Percentiles rank a stretch among this genome's conserved stretches.
Evolutionary conservation across 345 rosid species (phyloP).

Genomic region (Corchorus capsularis): DNA sequence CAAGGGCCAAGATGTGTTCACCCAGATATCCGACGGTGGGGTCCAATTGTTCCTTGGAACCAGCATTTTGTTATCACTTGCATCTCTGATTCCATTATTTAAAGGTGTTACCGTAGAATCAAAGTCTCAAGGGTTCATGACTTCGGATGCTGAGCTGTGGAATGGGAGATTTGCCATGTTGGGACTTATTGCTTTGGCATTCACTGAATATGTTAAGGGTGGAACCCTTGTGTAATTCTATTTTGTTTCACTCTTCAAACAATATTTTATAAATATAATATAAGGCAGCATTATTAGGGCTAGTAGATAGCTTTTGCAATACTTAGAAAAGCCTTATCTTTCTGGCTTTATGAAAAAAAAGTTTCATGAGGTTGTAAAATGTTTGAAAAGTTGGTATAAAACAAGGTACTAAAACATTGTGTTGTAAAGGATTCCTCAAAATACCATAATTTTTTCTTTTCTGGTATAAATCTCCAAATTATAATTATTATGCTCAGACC

Average conservation of each 20-base stretch:
- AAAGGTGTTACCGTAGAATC: conserved; percentile 64
- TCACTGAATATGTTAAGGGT: conserved; percentile 72
- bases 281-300: too few species aligned
- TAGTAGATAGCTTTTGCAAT: too few species aligned
- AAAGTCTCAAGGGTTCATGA: conserved; percentile 58
- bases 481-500: too few species aligned
- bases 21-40: conserved; percentile 67
- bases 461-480: too few species aligned
- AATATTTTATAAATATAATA: too few species aligned
- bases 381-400: too few species aligned
- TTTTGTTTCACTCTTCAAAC: not conserved
- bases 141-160: conserved; percentile 81
- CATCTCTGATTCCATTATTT: conserved; percentile 63
- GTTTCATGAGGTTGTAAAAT: too few species aligned
- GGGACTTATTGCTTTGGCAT: conserved; percentile 75
- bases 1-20: conserved; percentile 62
- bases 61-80: conserved; percentile 53
- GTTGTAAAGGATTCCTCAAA: too few species aligned
- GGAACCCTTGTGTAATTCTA: conserved; percentile 47
- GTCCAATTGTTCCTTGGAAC: conserved; percentile 61
- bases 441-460: too few species aligned
- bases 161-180: conserved; percentile 86
- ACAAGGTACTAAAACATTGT: too few species aligned
- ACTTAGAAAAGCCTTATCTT: too few species aligned
- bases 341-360: too few species aligned